Base-by-base conservation (phyloP, 208 protist genomes). In the Wallacemonas collosoma region DNA sequence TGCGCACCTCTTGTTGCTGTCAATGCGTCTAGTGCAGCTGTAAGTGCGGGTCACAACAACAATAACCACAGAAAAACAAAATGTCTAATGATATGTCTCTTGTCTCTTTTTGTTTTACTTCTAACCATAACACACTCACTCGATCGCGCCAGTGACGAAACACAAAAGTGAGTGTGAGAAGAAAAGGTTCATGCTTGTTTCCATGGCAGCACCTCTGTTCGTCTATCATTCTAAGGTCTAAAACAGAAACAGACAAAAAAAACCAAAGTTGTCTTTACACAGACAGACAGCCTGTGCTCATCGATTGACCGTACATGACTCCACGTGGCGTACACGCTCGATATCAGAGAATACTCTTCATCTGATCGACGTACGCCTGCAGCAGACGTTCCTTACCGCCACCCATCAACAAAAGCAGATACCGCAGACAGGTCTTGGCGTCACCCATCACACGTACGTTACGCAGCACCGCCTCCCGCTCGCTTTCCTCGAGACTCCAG, bases 391-490 rank as follows among this genome's bases (percentile, higher is more conserved):
- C 88, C 15, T 78, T 80, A 2, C 79, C 79, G 36, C 88, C 79
- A 11, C 81, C 79, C 41, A 95, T 80, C 17, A 93, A 77, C 55
- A 92, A 43, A 7, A 86, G 55, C 40, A 92, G 67, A 50, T 93
- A 93, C 14, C 86, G 87, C 72, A 95, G 63, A 57, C 88, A 93
- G 68, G 87, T 95, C 75, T 95, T 95, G 26, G 81, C 87, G 36
- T 92, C 88, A 0, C 86, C 84, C 56, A 95, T 67, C n/a, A 90
- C 53, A 35, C 79, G 86, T 44, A 93, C 69, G 43, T 79, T 70
- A 41, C 80, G 80, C 75, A 91, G 76, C 65, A 93, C 77, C 38
- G 85, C 80, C 56, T 71, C 67, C 1, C 85, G 85, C 72, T 93
- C 84, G 3, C 43, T 55, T 14, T 5, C 61, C 14, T 71, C 43